Evolutionary conservation across 495 filamentous ascomycete genomes (phyloP), one percentile per base, ranked within the genome.

Genomic region (Penicillium maclennaniae): DNA sequence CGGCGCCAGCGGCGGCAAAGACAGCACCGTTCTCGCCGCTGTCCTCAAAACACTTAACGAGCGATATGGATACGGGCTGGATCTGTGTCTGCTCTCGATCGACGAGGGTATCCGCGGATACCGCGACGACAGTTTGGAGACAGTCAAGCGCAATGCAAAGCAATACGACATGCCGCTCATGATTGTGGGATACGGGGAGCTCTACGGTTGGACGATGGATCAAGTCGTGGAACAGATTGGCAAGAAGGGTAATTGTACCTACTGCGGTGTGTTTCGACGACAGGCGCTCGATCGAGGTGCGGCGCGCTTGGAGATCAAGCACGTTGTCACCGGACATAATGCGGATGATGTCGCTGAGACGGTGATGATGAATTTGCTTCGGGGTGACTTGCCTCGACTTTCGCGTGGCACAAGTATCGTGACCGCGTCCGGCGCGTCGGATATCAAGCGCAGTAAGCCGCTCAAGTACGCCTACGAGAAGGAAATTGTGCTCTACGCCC

Each of bases 191-290:
- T 98, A 98, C 67, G 85, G 83, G 36, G 92, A 97, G 67, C 77
- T 98, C 5, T 98, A 97, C 67, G 93, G 95, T 3, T 98, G 93
- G 93, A 97, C 92, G 9, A 98, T 98, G 93, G 93, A 98, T 68
- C 88, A 97, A 60, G 93, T 98, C 12, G 93, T 98, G 3, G 85
- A 87, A 61, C 88, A 93, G 51, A 87, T 97, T 45, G 95, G 95
- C 23, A 97, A 97, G 70, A 97, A 96, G 72, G 95, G 95, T 36
- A 98, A 97, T 70, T 98, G 93, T 76, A 98, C 93, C 27, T 97
- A 97, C 68, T 98, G 93, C 63, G 93, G 93, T 4, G 93, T 98
- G 28, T 98, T 98, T 62, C 82, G 93, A 12, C 82, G 93, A 43
- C 93, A 98, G 75, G 93, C 93, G 12, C 78, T 98, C 37, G 93